Evolutionary conservation across 371 early-diverging fungal species (phyloP), one percentile per base, ranked within the genome.

Genomic region (Apophysomyces elegans): DNA sequence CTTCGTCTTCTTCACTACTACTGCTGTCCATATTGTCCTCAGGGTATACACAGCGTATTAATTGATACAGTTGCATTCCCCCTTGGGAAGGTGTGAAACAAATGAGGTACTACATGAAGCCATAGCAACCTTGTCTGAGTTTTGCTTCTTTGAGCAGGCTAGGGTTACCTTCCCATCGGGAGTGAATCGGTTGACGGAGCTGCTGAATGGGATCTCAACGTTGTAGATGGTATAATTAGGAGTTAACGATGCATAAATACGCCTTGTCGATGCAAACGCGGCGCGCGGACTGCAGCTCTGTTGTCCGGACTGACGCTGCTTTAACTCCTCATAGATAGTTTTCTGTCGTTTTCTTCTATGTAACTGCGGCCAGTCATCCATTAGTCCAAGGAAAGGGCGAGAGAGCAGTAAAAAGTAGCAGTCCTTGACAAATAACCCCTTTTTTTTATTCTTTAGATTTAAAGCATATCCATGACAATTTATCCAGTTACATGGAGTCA

Each of bases 201-300:
- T 62, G 37, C 44, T 37, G 35, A 45, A 18, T 11, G 62, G 62
- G 37, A 62, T 46, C 11, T 37, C 46, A n/a, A 62, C 62, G n/a
- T 62, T 47, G 46, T 47, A 62, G 37, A 62, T 47, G 14, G 47
- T 62, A 46, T 62, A 37, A 37, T 62, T 62, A 9, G 62, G 62
- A 14, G 54, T 50, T 26, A 50, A 9, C 16, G 54, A 50, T 21
- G 21, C 16, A 21, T 50, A 50, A 50, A 50, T 50, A 50, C 54
- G 54, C 21, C 54, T 50, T 21, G 54, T 21, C n/a, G 54, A 16
- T 9, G 54, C 21, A 26, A 50, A 50, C 7, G 54, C 54, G 21
- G 54, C 21, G 16, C 21, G 21, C 21, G 54, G 21, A 21, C 54
- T 50, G 54, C 9, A 50, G 21, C 54, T 26, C n/a, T 5, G 9